Conservation (phyloP, 495 filamentous ascomycete genomes). For the Annulohypoxylon bovei region DNA sequence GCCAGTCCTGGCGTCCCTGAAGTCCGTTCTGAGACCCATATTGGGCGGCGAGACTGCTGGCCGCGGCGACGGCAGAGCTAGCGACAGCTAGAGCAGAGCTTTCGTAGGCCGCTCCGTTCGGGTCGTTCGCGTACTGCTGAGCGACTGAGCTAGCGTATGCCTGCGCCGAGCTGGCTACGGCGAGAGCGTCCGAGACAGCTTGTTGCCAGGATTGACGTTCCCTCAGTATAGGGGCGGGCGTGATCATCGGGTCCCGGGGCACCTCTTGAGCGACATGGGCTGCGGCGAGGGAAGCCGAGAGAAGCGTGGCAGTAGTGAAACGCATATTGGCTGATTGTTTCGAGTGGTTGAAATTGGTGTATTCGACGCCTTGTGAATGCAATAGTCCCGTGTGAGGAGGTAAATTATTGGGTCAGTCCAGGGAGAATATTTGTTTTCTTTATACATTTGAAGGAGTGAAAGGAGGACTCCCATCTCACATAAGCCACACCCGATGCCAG, state of each 20-base stretch:
- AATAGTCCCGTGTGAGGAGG: neutral
- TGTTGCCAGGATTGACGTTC: conserved; percentile 26
- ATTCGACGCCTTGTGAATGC: conserved; percentile 7
- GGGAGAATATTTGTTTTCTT: conserved; percentile 26
- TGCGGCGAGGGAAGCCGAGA: conserved; percentile 30
- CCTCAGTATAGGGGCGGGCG: conserved; percentile 31
- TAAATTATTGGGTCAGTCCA: neutral
- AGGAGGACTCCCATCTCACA: neutral
- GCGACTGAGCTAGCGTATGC: conserved; percentile 32
- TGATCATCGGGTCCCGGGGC: conserved; percentile 40
- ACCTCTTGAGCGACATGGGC: conserved; percentile 26
- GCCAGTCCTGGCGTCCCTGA: conserved; percentile 33
- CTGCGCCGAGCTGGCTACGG: conserved; percentile 25
- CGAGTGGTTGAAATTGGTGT: neutral
- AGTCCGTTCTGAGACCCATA: neutral
- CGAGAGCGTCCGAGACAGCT: conserved; percentile 22
- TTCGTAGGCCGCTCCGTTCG: conserved; percentile 2
- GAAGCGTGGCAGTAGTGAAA: conserved; percentile 26
- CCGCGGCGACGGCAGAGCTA: conserved; percentile 17
- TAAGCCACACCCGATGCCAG: neutral
- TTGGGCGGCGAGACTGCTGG: conserved; percentile 27
- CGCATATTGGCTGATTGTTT: conserved; percentile 29
- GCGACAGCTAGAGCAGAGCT: conserved; percentile 24
- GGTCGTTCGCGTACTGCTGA: neutral
- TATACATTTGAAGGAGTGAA: conserved; percentile 22